Conservation (phyloP, 805 yeast genomes). For the Spathaspora gorwiae region DNA sequence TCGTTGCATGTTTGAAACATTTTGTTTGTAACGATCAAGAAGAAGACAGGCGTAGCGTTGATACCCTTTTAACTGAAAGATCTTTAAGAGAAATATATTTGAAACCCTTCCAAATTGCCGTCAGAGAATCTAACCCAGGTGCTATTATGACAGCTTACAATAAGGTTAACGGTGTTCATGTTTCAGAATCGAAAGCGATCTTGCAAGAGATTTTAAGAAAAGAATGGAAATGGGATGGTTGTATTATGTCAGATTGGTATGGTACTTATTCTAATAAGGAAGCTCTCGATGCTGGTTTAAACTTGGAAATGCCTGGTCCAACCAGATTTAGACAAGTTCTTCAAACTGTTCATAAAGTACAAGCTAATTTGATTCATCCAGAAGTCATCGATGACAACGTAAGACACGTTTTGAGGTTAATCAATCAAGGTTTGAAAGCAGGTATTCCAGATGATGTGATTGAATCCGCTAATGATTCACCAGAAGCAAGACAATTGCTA, state of each 20-base stretch:
- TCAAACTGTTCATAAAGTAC: constrained; percentile 39
- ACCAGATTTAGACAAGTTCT: constrained; percentile 41
- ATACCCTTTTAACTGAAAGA: constrained; percentile 50
- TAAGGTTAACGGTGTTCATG: constrained; percentile 59
- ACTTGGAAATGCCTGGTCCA: constrained; percentile 68
- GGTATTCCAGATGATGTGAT: constrained; percentile 38
- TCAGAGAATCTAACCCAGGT: constrained; percentile 48
- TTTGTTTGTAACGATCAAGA: constrained; percentile 62
- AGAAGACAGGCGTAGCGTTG: constrained; percentile 45
- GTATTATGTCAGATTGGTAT: constrained; percentile 61
- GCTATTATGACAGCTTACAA: constrained; percentile 62
- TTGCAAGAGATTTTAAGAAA: constrained; percentile 44
- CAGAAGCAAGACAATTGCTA: constrained; percentile 40
- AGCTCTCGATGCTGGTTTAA: constrained; percentile 52
- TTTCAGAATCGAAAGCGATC: constrained; percentile 40
- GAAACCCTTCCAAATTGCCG: constrained; percentile 59
- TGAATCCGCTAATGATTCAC: constrained; percentile 39
- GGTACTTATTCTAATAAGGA: constrained; percentile 49
- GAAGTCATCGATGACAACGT: constrained; percentile 46
- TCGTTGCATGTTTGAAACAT: constrained; percentile 59
- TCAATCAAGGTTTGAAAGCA: constrained; percentile 38
- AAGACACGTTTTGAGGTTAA: constrained; percentile 42
- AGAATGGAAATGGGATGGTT: constrained; percentile 58
- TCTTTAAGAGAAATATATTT: constrained; percentile 64
- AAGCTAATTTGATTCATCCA: constrained; percentile 34